Conservation (phyloP, 768 basidiomycete species). For the Mrakia blollopis region DNA sequence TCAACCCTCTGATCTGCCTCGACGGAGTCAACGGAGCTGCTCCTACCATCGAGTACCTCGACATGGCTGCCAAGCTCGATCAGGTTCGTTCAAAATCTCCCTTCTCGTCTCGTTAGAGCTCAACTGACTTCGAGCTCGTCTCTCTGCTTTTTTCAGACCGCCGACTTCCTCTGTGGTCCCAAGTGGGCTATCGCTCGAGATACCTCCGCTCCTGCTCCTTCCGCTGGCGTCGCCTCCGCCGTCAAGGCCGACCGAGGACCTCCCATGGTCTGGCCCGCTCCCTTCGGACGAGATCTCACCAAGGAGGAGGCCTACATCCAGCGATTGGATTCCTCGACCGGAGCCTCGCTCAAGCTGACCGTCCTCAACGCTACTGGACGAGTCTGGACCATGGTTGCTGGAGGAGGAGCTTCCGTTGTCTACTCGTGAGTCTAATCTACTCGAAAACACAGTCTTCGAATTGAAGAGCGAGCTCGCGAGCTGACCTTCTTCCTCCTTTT, state of each 20-base stretch:
- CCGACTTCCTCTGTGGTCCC: conserved; percentile 93
- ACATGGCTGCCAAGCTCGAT: conserved; percentile 99
- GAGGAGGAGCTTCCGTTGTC: conserved; percentile 76
- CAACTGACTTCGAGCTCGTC: neutral
- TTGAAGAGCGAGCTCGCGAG: neutral
- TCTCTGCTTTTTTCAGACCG: conserved; percentile 52
- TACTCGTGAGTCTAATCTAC: conserved; percentile 53
- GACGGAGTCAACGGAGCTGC: conserved; percentile 67
- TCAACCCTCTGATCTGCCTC: conserved; percentile 94
- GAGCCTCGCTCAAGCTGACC: conserved; percentile 96
- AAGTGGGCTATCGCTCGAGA: conserved; percentile 99
- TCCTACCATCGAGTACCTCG: conserved; percentile 85
- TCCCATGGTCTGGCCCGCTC: conserved; percentile 79
- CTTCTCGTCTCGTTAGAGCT: neutral
- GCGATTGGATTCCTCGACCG: conserved; percentile 93
- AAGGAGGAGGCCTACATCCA: conserved; percentile 99
- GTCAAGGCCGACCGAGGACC: conserved; percentile 85
- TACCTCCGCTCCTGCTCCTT: conserved; percentile 52
- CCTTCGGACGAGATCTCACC: conserved; percentile 94
- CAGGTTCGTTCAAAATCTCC: conserved; percentile 49
- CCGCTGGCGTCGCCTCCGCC: conserved; percentile 50
- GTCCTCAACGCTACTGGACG: conserved; percentile 91
- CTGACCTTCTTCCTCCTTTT: conserved; percentile 27
- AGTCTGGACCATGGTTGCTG: conserved; percentile 99
- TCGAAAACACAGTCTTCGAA: no score